Evolutionary conservation across 306 rosid genomes (phyloP).

Genomic region (Medicago lupulina): DNA sequence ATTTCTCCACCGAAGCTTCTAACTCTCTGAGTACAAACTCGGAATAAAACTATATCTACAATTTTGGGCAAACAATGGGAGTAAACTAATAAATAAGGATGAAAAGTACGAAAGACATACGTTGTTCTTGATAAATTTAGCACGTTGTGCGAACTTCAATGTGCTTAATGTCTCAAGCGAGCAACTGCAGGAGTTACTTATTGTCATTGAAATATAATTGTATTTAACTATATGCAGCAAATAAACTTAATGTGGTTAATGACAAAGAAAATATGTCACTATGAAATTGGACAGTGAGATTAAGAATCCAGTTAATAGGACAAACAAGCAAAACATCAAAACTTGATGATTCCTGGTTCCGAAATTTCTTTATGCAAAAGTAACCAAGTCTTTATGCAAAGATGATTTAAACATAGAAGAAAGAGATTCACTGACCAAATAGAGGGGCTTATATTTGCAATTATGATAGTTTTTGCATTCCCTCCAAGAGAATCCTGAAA

Average conservation of each 20-base stretch:
- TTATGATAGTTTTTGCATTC: constrained; percentile 86
- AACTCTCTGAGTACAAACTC: constrained; percentile 5
- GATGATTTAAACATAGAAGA: constrained; percentile 28
- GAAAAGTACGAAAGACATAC: constrained; percentile 52
- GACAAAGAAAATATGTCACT: constrained; percentile 7
- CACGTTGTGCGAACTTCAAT: constrained; percentile 96
- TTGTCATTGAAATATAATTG: constrained; percentile 26
- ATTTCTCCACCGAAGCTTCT: constrained; percentile 1
- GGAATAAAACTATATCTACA: constrained; percentile 23
- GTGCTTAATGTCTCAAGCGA: constrained; percentile 98
- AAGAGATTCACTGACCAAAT: constrained; percentile 69
- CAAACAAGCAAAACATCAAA: neutral
- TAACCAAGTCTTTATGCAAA: constrained; percentile 24
- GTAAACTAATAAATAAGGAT: constrained; percentile 19
- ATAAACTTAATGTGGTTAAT: constrained; percentile 16
- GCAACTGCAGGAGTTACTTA: constrained; percentile 69
- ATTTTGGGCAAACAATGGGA: constrained; percentile 3
- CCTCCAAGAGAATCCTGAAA: constrained; percentile 98
- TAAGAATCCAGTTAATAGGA: constrained; percentile 9
- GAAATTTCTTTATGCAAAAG: constrained; percentile 12
- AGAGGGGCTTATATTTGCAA: constrained; percentile 94
- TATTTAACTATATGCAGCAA: constrained; percentile 25
- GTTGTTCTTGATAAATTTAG: constrained; percentile 92
- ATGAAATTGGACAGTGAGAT: constrained; percentile 10
- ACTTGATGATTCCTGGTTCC: constrained; percentile 2